phyloP scores from a whole-genome alignment of 441 rosid species.

The Corymbia calophylla region DNA sequence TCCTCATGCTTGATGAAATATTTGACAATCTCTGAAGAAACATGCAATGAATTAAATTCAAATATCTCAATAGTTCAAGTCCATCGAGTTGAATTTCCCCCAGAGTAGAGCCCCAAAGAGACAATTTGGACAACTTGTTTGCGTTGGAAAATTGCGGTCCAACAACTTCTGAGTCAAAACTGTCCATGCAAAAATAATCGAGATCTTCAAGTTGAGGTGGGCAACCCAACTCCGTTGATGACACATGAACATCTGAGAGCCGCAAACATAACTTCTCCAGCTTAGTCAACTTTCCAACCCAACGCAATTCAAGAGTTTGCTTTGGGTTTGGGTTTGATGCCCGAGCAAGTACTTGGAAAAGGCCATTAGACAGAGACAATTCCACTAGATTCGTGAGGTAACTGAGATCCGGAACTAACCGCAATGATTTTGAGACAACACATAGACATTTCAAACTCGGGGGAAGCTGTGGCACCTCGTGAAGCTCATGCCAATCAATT shows the following conservation, averaged over 20 bases:
- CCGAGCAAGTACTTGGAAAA: fast-evolving
- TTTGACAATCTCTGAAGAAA: background rate
- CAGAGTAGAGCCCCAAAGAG: background rate
- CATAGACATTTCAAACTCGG: fast-evolving
- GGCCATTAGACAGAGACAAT: fast-evolving
- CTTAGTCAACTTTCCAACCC: background rate
- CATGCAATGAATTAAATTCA: fast-evolving
- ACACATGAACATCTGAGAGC: background rate
- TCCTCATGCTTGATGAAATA: background rate
- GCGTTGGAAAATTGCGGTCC: background rate
- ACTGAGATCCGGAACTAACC: fast-evolving
- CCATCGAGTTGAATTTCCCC: background rate
- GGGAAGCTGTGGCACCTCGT: background rate
- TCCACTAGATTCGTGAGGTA: background rate
- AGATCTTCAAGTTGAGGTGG: background rate
- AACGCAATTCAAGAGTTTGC: background rate
- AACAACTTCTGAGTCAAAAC: background rate
- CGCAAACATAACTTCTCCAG: background rate
- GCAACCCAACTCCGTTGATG: background rate
- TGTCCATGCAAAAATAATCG: background rate
- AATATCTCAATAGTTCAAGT: background rate
- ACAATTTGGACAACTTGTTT: background rate
- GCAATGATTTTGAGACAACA: fast-evolving
- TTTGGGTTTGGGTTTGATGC: background rate
- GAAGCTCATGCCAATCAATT: background rate